phyloP scores from a whole-genome alignment of 495 filamentous ascomycete species.

The Penicillium alfredii region DNA sequence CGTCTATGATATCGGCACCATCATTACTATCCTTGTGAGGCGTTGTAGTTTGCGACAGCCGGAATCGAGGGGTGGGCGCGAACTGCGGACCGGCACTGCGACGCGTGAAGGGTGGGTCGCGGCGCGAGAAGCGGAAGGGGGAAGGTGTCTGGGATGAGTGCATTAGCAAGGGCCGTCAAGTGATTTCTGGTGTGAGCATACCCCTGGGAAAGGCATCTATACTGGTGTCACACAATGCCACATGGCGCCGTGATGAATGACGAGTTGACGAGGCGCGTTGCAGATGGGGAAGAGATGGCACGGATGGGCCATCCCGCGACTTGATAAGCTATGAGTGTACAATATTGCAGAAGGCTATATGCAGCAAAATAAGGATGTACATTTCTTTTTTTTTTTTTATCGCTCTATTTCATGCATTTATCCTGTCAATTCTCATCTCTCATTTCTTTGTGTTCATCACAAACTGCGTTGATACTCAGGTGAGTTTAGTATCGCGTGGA shows the following conservation, averaged over 20 bases:
- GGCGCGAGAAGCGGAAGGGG: conserved; percentile 28
- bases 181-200: neutral
- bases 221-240: neutral
- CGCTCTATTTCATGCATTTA: no score
- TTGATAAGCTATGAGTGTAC: no score
- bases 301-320: no score
- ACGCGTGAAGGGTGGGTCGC: conserved; percentile 22
- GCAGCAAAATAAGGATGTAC: no score
- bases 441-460: neutral
- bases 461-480: neutral
- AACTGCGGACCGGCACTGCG: conserved; percentile 32
- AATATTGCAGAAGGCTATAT: conserved; percentile 9
- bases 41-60: conserved; percentile 26
- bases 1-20: conserved; percentile 20
- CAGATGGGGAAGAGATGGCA: no score
- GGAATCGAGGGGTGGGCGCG: conserved; percentile 38
- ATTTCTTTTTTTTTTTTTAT: no score
- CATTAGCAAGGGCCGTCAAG: no score
- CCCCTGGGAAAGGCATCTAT: conserved; percentile 17
- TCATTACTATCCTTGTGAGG: conserved; percentile 1
- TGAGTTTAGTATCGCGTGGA: neutral
- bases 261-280: no score
- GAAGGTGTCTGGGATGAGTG: conserved; percentile 27
- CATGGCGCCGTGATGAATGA: neutral
- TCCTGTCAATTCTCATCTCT: neutral